Evolutionary conservation across 768 basidiomycete genomes (phyloP).

Genomic region (Amanita muscaria): DNA sequence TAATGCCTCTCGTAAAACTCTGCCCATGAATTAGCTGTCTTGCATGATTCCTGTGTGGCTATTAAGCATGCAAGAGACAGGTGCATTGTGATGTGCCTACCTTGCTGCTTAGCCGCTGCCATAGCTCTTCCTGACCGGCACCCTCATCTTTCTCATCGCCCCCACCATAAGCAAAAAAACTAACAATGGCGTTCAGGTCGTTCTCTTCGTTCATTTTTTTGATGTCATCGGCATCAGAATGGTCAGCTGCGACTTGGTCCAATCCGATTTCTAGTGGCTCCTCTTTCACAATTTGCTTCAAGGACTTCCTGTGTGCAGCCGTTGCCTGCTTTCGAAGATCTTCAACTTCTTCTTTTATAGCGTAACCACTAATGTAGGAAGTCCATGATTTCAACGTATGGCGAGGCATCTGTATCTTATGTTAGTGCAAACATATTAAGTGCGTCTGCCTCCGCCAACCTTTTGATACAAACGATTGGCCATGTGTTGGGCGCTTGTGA

Average conservation of each 20-base stretch:
- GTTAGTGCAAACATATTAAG: slow-evolving; percentile 2
- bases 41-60: slow-evolving; percentile 28
- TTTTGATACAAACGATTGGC: slow-evolving; percentile 33
- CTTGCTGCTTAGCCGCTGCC: slow-evolving; percentile 38
- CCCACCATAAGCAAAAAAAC: slow-evolving; percentile 46
- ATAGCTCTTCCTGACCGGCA: slow-evolving; percentile 31
- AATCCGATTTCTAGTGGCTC: slow-evolving; percentile 4
- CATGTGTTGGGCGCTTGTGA: slow-evolving; percentile 30
- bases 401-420: slow-evolving; percentile 44
- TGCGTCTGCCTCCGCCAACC: slow-evolving; percentile 24
- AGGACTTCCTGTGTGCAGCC: slow-evolving; percentile 41
- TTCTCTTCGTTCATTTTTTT: slow-evolving; percentile 18
- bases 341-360: slow-evolving; percentile 33
- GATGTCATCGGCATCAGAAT: background rate
- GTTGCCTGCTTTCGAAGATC: slow-evolving; percentile 37
- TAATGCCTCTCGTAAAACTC: slow-evolving; percentile 41
- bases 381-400: slow-evolving; percentile 47
- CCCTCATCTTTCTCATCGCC: slow-evolving; percentile 35
- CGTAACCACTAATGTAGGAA: slow-evolving; percentile 22
- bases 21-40: slow-evolving; percentile 37
- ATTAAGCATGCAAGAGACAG: background rate
- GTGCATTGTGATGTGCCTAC: slow-evolving; percentile 23
- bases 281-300: slow-evolving; percentile 12
- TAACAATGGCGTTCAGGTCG: slow-evolving; percentile 44
- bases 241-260: background rate